Evolutionary conservation across 768 basidiomycete genomes (phyloP).

Genomic region (Lyophyllum semitale): DNA sequence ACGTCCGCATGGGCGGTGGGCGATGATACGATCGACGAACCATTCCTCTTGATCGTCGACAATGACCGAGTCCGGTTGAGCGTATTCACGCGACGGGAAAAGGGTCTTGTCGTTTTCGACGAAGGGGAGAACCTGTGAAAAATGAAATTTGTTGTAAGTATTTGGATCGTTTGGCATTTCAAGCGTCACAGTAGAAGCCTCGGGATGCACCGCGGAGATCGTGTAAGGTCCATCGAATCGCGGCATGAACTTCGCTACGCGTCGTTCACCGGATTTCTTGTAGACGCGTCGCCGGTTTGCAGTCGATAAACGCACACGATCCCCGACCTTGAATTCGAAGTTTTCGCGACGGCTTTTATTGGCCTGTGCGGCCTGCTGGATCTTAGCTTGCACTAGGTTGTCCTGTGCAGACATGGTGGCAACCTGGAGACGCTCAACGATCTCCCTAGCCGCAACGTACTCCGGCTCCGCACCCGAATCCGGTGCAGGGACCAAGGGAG

Average conservation of each 20-base stretch:
- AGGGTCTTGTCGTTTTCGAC: not conserved
- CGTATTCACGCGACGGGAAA: not conserved
- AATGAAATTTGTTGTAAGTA: not conserved
- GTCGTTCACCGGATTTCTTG: conserved; percentile 16
- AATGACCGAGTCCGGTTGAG: not conserved
- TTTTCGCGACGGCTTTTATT: conserved; percentile 3
- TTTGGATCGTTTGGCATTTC: not conserved
- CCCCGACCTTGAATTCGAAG: conserved; percentile 1
- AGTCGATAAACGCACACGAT: conserved; percentile 32
- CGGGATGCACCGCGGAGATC: not conserved
- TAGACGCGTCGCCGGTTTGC: conserved; percentile 22
- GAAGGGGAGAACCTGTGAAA: not conserved
- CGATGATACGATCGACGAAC: not conserved
- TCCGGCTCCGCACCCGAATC: not conserved
- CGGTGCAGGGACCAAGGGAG: not conserved
- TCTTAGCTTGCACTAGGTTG: conserved; percentile 20
- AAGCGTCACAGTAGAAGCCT: not conserved
- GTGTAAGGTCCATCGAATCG: conserved; percentile 1
- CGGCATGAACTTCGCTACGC: conserved; percentile 18
- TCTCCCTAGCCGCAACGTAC: not conserved
- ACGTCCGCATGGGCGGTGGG: not conserved
- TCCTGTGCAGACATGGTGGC: conserved; percentile 7
- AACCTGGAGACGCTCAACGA: conserved; percentile 5
- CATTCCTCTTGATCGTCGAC: not conserved
- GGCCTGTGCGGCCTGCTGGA: conserved; percentile 20